phyloP scores from a whole-genome alignment of 768 basidiomycete species.

The Boletus patriciae region DNA sequence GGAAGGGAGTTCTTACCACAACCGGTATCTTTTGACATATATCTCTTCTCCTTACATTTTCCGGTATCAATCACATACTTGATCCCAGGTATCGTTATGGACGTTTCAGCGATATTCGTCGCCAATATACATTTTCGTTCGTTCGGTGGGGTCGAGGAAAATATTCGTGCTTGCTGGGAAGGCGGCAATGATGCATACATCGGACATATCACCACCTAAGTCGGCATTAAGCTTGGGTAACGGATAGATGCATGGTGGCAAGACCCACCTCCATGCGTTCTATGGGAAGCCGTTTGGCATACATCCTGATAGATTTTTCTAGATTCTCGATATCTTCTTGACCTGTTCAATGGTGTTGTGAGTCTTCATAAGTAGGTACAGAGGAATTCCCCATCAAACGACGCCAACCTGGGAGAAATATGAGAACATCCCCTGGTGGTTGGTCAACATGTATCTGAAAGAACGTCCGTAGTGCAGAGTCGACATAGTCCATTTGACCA shows the following conservation, averaged over 20 bases:
- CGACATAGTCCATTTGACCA: constrained; percentile 80
- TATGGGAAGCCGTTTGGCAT: constrained; percentile 66
- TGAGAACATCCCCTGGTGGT: constrained; percentile 83
- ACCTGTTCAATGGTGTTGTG: constrained; percentile 43
- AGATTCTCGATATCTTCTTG: constrained; percentile 96
- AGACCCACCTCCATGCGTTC: constrained; percentile 50
- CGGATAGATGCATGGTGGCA: not conserved
- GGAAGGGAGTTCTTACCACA: constrained; percentile 48
- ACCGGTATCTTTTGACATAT: constrained; percentile 65
- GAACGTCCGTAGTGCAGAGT: constrained; percentile 88
- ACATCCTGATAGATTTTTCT: constrained; percentile 67
- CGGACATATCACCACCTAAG: constrained; percentile 69
- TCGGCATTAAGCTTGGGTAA: constrained; percentile 1
- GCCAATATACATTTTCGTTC: constrained; percentile 91
- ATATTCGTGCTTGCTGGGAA: constrained; percentile 75
- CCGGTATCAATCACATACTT: constrained; percentile 96
- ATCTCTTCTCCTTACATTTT: constrained; percentile 93
- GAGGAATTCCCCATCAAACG: not conserved
- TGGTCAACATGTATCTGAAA: constrained; percentile 88
- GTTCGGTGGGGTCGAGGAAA: constrained; percentile 60
- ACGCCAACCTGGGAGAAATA: constrained; percentile 81
- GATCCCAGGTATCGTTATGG: constrained; percentile 95
- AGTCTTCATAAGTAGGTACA: not conserved
- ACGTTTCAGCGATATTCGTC: constrained; percentile 98
- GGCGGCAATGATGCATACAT: constrained; percentile 88